These are phyloP conservation scores for Sphagnum tenellum DNA, from an alignment of 225 moss, liverwort and hornwort genomes.

Conservation along the genomic window DNA sequence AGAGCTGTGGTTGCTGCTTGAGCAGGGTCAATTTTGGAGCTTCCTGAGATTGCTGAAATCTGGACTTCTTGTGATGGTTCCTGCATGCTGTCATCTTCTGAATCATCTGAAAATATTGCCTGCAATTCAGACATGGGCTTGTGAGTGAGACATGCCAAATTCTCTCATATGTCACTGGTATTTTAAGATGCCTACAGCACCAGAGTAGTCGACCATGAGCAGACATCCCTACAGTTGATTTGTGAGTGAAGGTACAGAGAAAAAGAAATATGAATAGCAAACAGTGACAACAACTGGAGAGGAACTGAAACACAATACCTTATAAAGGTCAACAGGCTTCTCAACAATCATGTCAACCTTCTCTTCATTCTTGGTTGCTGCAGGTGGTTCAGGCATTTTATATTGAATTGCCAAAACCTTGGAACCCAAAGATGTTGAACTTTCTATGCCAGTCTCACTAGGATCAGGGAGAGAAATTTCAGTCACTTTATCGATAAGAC, in stretches of 20 bases:
- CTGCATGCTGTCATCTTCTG: constrained; percentile 26
- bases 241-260: no score
- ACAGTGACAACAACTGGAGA: not conserved
- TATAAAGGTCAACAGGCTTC: constrained; percentile 79
- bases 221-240: no score
- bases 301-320: constrained; percentile 28
- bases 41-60: constrained; percentile 12
- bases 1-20: constrained; percentile 58
- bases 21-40: not conserved
- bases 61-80: constrained; percentile 17
- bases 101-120: constrained; percentile 90
- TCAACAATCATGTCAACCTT: constrained; percentile 38
- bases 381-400: constrained; percentile 11
- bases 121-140: constrained; percentile 8
- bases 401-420: constrained; percentile 4
- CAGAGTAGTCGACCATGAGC: no score
- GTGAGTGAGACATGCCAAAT: no score
- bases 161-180: no score
- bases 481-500: no score
- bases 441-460: constrained; percentile 26
- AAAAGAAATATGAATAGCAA: no score
- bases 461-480: constrained; percentile 16
- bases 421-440: constrained; percentile 7
- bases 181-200: no score
- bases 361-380: constrained; percentile 17